Conservation (phyloP, 352 stramenopile genomes). For the Phytopythium delawarense region DNA sequence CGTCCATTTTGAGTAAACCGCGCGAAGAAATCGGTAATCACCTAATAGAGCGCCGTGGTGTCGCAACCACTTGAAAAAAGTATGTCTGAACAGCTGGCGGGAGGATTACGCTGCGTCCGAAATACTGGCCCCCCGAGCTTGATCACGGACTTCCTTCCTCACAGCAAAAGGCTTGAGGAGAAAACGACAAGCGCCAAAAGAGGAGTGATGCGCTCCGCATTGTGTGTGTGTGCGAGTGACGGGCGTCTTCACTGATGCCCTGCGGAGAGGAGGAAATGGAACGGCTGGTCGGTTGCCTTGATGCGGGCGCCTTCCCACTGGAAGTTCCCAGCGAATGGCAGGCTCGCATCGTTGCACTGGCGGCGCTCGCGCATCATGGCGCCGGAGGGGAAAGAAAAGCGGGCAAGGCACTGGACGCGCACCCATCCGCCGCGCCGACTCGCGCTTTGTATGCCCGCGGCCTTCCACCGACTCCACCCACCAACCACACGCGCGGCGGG, state of each 20-base stretch:
- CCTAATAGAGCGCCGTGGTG: neutral
- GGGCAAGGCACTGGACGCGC: neutral
- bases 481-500: neutral
- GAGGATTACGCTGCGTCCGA: neutral
- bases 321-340: neutral
- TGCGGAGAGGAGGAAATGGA: neutral
- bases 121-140: neutral
- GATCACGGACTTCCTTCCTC: neutral
- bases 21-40: neutral
- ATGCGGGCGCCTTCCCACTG: neutral
- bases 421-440: neutral
- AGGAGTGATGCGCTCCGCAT: neutral
- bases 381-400: neutral
- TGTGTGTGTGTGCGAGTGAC: neutral
- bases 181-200: neutral
- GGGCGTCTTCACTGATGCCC: neutral
- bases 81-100: neutral
- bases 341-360: neutral
- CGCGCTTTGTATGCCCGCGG: neutral
- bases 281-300: neutral
- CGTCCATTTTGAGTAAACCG: neutral
- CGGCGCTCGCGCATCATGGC: neutral
- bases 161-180: neutral
- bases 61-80: slow-evolving; percentile 1
- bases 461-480: neutral